Conservation (phyloP, 805 yeast genomes). For the Yamadazyma endophytica region DNA sequence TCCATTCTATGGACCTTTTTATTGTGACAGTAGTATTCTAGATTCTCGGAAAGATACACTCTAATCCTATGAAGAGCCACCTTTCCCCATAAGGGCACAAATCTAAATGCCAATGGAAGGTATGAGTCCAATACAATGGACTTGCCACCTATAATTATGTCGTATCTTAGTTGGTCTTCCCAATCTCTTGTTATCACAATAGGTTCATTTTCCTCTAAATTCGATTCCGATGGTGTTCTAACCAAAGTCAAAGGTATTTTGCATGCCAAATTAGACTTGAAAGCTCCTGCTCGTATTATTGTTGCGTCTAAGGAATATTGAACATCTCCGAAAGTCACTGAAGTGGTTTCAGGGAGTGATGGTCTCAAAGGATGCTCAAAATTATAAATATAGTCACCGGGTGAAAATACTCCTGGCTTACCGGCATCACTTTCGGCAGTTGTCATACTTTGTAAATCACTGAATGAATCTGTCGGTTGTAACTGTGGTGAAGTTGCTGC, state of each 20-base stretch:
- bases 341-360: slow-evolving; percentile 74
- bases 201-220: slow-evolving; percentile 88
- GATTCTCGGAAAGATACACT: slow-evolving; percentile 79
- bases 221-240: slow-evolving; percentile 71
- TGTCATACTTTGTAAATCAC: slow-evolving; percentile 14
- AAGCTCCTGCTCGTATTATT: slow-evolving; percentile 77
- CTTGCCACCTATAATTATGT: slow-evolving; percentile 86
- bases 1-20: slow-evolving; percentile 90
- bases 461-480: slow-evolving; percentile 16
- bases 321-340: slow-evolving; percentile 79
- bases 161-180: slow-evolving; percentile 90
- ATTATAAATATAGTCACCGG: slow-evolving; percentile 90
- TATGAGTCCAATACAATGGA: slow-evolving; percentile 79
- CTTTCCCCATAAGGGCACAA: slow-evolving; percentile 79
- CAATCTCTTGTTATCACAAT: slow-evolving; percentile 86
- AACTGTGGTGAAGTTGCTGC: slow-evolving; percentile 28
- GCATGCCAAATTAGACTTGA: slow-evolving; percentile 71
- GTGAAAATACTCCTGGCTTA: slow-evolving; percentile 46
- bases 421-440: slow-evolving; percentile 15
- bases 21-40: slow-evolving; percentile 84
- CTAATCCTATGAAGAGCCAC: slow-evolving; percentile 82
- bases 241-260: slow-evolving; percentile 61
- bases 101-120: slow-evolving; percentile 77
- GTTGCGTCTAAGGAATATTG: slow-evolving; percentile 63
- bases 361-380: slow-evolving; percentile 87